Percentiles rank a stretch among this genome's conserved stretches.
These are phyloP conservation scores for Boletus subcaerulescens DNA, from an alignment of 768 basidiomycete genomes.

Conservation along the genomic window DNA sequence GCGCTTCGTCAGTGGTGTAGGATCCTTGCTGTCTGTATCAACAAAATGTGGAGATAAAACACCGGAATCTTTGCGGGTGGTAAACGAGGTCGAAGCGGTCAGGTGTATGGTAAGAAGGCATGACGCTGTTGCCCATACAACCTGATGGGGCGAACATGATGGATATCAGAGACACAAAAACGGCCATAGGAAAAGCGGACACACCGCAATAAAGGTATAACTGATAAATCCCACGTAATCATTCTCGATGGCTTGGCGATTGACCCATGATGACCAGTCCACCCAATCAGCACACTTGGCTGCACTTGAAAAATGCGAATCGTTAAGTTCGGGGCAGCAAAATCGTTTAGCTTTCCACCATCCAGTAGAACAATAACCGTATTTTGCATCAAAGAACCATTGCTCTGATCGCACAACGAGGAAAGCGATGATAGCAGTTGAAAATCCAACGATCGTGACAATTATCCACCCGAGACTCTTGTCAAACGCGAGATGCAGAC, in stretches of 20 bases:
- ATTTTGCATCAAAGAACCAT: constrained; percentile 89
- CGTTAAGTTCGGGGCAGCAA: constrained; percentile 60
- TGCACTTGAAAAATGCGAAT: constrained; percentile 16
- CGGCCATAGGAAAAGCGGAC: constrained; percentile 27
- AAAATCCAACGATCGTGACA: constrained; percentile 82
- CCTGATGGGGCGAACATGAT: constrained; percentile 37
- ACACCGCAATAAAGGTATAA: constrained; percentile 77
- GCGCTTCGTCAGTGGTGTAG: constrained; percentile 42
- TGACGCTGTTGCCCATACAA: constrained; percentile 68
- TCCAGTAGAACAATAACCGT: constrained; percentile 72
- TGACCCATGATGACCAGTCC: constrained; percentile 56
- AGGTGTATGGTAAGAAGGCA: constrained; percentile 81
- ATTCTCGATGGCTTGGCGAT: constrained; percentile 13
- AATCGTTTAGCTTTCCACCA: constrained; percentile 79
- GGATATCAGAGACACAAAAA: neutral
- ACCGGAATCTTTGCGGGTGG: constrained; percentile 87
- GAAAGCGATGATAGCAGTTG: constrained; percentile 85
- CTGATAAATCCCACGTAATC: constrained; percentile 62
- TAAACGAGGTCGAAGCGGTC: constrained; percentile 85
- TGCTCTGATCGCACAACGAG: constrained; percentile 83
- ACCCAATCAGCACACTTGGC: constrained; percentile 66
- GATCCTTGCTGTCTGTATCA: constrained; percentile 25
- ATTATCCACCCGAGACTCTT: constrained; percentile 85
- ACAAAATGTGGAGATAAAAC: constrained; percentile 52
- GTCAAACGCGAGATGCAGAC: constrained; percentile 61